Evolutionary conservation across 192 early-diverging fungal species (phyloP).

Genomic region (Radiomyces spectabilis): DNA sequence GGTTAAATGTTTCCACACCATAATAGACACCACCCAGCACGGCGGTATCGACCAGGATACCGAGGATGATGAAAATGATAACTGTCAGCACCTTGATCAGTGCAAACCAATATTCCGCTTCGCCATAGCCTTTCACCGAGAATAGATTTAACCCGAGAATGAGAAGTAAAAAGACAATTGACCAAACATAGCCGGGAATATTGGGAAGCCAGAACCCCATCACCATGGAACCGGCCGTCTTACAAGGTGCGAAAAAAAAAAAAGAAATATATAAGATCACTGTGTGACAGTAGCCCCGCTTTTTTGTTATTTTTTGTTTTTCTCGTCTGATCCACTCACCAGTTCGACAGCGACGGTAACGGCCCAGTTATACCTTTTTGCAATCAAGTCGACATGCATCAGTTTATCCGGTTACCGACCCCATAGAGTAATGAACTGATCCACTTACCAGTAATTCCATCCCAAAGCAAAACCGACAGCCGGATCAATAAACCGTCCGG

Average conservation of each 20-base stretch:
- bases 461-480: constrained; percentile 35
- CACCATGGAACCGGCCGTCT: constrained; percentile 63
- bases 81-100: constrained; percentile 81
- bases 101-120: constrained; percentile 80
- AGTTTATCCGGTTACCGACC: too few species aligned
- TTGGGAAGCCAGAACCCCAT: constrained; percentile 46
- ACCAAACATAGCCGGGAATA: constrained; percentile 19
- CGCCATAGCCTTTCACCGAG: constrained; percentile 68
- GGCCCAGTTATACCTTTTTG: constrained; percentile 60
- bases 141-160: constrained; percentile 59
- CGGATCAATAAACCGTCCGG: constrained; percentile 75
- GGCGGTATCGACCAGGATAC: constrained; percentile 64
- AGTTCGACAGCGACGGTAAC: constrained; percentile 68
- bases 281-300: too few species aligned
- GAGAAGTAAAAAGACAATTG: constrained; percentile 39
- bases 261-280: too few species aligned
- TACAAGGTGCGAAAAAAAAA: too few species aligned
- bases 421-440: too few species aligned
- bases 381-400: too few species aligned
- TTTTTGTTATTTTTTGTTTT: too few species aligned
- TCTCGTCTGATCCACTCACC: too few species aligned
- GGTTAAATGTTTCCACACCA: constrained; percentile 55
- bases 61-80: constrained; percentile 76
- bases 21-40: constrained; percentile 53
- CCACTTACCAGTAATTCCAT: constrained; percentile 22